Base-by-base conservation (phyloP, 1,139 yeast species). In the Magnusiomyces sp. region DNA sequence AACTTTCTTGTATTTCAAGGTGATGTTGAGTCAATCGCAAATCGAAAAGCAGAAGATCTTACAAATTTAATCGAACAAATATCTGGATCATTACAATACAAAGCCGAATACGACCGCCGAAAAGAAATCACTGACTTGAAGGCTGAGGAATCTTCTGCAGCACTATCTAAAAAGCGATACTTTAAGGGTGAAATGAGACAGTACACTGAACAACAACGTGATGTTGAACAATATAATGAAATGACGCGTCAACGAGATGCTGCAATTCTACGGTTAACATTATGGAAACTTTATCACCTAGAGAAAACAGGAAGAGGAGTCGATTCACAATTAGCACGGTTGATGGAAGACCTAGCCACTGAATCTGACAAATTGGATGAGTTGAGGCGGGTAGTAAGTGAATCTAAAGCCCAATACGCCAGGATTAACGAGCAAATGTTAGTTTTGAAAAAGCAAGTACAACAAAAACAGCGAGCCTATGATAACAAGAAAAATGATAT, bases 1-100 rank as follows among this genome's bases (percentile, higher is more conserved):
- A 90, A 94, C 65, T 92, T 92, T 62, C 70, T 92, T 55, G 97
- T 94, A 14, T 90, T 92, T 64, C 98, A 92, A 70, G 98, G 98
- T 51, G 97, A 92, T 63, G 95, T 92, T 45, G 98, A 92, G 64
- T 84, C 83, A 58, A 82, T 92, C 48, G 98, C 98, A 0, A 77
- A 95, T 1, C 95, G 90, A 63, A 80, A 92, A 0, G 80, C 97
- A 0, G 68, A 69, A 42, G 95, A 88, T 45, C 72, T 92, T 54
- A 79, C 95, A 2, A 74, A 71, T 46, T 68, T 90, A 55, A 71
- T 94, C 50, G 99, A 92, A 66, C 81, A 80, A 27, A 80, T 92
- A 31, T 83, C 95, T 55, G 96, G 97, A 0, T 84, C 96, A 0
- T 68, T 70, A 5, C 95, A 86, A 46, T 78, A 68, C 58, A 74